phyloP scores from a whole-genome alignment of 2,329 filamentous ascomycete genomes.

The Sporothrix phasma region DNA sequence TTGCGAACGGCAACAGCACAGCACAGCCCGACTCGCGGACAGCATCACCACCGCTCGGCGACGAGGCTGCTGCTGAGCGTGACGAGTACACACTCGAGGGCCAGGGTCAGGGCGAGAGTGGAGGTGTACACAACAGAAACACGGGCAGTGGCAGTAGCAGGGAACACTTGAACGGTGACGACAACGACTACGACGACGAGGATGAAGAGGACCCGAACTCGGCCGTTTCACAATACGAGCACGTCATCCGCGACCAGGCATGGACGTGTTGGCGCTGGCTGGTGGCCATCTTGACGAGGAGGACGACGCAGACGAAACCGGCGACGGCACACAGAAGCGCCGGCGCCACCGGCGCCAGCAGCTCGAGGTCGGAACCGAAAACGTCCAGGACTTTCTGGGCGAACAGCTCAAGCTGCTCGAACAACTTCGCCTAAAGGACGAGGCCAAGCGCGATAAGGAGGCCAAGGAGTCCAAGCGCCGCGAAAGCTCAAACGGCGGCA shows the following conservation, averaged over 20 bases:
- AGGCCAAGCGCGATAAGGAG: slow-evolving; percentile 31
- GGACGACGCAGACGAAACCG: not conserved
- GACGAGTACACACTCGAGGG: slow-evolving; percentile 8
- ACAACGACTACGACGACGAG: slow-evolving; percentile 21
- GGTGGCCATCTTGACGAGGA: slow-evolving; percentile 17
- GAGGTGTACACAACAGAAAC: not conserved
- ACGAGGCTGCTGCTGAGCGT: not conserved
- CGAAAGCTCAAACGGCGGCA: slow-evolving; percentile 6
- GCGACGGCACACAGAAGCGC: not conserved
- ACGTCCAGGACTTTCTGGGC: slow-evolving; percentile 68
- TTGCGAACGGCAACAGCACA: not conserved
- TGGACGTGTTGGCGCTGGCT: slow-evolving; percentile 48
- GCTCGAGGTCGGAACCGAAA: slow-evolving; percentile 56
- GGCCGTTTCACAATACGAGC: slow-evolving; percentile 66
- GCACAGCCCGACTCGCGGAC: not conserved
- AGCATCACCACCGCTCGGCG: not conserved
- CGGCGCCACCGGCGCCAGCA: slow-evolving; percentile 7
- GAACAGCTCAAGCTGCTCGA: slow-evolving; percentile 71
- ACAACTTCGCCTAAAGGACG: slow-evolving; percentile 39
- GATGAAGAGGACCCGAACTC: slow-evolving; percentile 34
- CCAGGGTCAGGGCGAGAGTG: not conserved
- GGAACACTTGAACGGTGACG: not conserved
- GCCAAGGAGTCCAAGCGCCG: slow-evolving; percentile 28
- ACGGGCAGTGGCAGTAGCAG: not conserved
- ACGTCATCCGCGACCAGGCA: slow-evolving; percentile 65